Percentiles rank a stretch among this genome's conserved stretches.
Conservation (phyloP, 2,329 filamentous ascomycete species). For the Alternaria gaisen region DNA sequence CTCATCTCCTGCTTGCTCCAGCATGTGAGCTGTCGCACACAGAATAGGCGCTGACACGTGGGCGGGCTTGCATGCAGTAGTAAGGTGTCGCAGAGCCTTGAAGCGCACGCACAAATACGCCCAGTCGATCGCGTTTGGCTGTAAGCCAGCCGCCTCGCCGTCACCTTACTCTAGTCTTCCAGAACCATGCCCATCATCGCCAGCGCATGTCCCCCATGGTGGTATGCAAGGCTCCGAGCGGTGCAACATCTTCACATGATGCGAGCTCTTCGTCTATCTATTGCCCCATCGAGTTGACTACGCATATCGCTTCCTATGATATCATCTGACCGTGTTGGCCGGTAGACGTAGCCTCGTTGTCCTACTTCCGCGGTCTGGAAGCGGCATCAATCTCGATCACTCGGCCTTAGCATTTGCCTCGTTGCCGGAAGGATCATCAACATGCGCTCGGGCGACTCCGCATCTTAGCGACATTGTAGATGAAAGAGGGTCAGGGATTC, state of each 20-base stretch:
- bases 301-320: constrained; percentile 21
- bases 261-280: constrained; percentile 19
- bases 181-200: constrained; percentile 15
- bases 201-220: constrained; percentile 22
- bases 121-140: constrained; percentile 12
- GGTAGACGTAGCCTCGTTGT: constrained; percentile 2
- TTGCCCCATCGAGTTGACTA: constrained; percentile 23
- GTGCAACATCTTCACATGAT: constrained; percentile 19
- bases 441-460: constrained; percentile 2
- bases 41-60: constrained; percentile 29
- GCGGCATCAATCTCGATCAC: constrained; percentile 1
- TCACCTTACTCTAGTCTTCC: constrained; percentile 10
- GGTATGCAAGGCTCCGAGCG: constrained; percentile 16
- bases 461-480: neutral
- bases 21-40: constrained; percentile 21
- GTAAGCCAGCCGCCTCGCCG: constrained; percentile 23
- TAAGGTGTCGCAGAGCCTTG: constrained; percentile 20
- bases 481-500: neutral
- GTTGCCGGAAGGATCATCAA: neutral
- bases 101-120: constrained; percentile 17
- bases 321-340: constrained; percentile 6
- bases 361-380: neutral
- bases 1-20: neutral
- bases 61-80: constrained; percentile 24
- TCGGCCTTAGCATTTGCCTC: neutral